Evolutionary conservation across 192 early-diverging fungal species (phyloP), one percentile per base, ranked within the genome.

Genomic region (Umbelopsis ramanniana): DNA sequence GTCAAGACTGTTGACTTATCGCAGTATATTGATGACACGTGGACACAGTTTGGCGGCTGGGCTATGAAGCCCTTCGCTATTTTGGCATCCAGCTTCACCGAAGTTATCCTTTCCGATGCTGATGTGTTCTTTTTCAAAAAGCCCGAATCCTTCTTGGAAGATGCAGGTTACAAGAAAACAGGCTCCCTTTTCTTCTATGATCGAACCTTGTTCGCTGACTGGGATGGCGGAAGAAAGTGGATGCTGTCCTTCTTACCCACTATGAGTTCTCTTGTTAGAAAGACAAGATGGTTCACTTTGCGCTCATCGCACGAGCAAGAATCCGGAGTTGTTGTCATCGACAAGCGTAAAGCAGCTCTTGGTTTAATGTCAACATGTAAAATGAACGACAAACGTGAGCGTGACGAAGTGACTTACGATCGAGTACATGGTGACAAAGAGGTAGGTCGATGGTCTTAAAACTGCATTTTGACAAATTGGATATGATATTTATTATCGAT

Each of bases 11-110:
- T 75, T 6, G 68, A 80, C 35, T 63, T 87, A 19, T 48, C 79
- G 3, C 46, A 83, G n/a, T 73, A 74, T n/a, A 55, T 86, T 37
- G 69, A 76, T 40, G 73, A 85, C 21, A 73, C 69, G 0, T 77
- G 53, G 37, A 80, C 83, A 38, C 67, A 81, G 8, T 72, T 87
- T 68, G 66, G 52, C 14, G 88, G 86, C 11, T 91, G 89, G 89
- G 81, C 86, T 0, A 83, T 89, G 60, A 92, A 92, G 52, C 87
- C 90, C 0, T 91, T 87, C 79, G 85, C 90, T 0, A 52, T 92
- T 45, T 48, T 92, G 15, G 86, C 87, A 0, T 81, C 85, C 0
- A 75, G 52, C n/a, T 92, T 90, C 74, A 73, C 74, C 45, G 81
- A 90, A 23, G 80, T 81, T 26, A 87, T 92, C 57, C 76, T 91